phyloP scores from a whole-genome alignment of 305 asterid species.

The Fraxinus latifolia region DNA sequence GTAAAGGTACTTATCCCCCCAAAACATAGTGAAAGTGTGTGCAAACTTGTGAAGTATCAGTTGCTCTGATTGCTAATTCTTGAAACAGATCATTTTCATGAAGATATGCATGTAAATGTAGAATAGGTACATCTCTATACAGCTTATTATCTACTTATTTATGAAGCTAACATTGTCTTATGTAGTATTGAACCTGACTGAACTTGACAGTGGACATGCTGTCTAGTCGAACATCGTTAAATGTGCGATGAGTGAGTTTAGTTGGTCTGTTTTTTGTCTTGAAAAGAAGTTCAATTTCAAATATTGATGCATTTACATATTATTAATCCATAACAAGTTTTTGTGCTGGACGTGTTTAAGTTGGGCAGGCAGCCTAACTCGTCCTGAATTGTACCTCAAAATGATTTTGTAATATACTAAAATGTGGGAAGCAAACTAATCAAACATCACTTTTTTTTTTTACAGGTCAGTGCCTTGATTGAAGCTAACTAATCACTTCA shows the following conservation, averaged over 20 bases:
- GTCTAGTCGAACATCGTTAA: background rate
- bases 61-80: background rate
- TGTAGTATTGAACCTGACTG: background rate
- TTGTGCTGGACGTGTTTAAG: background rate
- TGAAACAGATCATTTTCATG: background rate
- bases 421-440: conserved; percentile 24
- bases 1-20: background rate
- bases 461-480: conserved; percentile 36
- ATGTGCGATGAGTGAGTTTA: background rate
- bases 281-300: background rate
- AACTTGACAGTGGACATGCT: background rate
- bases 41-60: background rate
- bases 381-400: background rate
- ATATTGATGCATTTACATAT: background rate
- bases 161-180: background rate
- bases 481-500: conserved; percentile 21
- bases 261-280: background rate
- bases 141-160: background rate
- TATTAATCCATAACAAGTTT: background rate
- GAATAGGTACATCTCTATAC: background rate
- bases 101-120: background rate
- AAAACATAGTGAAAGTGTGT: background rate
- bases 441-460: background rate
- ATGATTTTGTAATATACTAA: conserved; percentile 15
- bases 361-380: conserved; percentile 30